Evolutionary conservation across 345 rosid genomes (phyloP).

Genomic region (Euphorbia peplus): DNA sequence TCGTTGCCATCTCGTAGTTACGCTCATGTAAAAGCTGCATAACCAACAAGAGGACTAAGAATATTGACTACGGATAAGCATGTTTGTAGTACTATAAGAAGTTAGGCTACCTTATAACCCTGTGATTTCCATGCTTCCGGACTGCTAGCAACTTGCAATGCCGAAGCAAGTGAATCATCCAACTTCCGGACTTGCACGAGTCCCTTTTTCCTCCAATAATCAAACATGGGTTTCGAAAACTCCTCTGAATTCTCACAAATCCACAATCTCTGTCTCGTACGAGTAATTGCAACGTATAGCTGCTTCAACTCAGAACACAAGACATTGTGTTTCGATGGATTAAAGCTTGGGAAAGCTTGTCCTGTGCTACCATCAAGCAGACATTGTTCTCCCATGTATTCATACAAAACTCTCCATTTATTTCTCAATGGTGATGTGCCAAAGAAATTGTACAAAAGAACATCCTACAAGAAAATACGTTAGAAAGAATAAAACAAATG

Average conservation of each 20-base stretch:
- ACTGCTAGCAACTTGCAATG: constrained; percentile 45
- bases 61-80: not conserved
- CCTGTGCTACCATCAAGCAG: constrained; percentile 27
- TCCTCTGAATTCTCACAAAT: constrained; percentile 44
- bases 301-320: constrained; percentile 52
- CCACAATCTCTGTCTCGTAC: constrained; percentile 54
- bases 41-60: not conserved
- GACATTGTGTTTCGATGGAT: constrained; percentile 34
- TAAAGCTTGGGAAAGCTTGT: constrained; percentile 29
- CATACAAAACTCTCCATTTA: constrained; percentile 52
- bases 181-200: constrained; percentile 36
- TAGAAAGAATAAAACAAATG: not conserved
- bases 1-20: constrained; percentile 45
- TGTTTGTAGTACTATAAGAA: not conserved
- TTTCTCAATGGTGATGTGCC: constrained; percentile 41
- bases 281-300: constrained; percentile 52
- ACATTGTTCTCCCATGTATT: constrained; percentile 35
- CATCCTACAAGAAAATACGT: constrained; percentile 34
- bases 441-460: constrained; percentile 50
- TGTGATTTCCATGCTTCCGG: constrained; percentile 44
- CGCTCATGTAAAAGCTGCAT: constrained; percentile 41
- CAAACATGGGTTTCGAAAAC: constrained; percentile 35
- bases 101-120: constrained; percentile 38
- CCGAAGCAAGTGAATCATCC: constrained; percentile 37
- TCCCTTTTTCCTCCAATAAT: constrained; percentile 33